A percentile compares a stretch with the other conserved stretches of the same genome.
These are phyloP conservation scores for Stephanodiscus triporus DNA, from an alignment of 108 stramenopile species.

Conservation along the genomic window DNA sequence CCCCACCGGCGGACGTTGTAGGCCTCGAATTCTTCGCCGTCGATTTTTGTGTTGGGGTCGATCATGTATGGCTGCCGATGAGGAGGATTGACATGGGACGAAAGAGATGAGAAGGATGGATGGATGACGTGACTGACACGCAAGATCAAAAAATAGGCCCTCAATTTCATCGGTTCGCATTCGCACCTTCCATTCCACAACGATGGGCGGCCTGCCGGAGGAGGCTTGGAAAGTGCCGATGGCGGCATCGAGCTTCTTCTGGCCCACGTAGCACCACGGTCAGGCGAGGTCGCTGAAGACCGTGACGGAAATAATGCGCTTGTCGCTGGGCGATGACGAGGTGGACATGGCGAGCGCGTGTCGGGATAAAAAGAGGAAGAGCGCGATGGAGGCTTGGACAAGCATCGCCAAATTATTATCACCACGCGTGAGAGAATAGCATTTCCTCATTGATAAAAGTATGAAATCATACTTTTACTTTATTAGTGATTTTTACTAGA, in stretches of 20 bases:
- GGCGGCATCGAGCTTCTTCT: constrained; percentile 67
- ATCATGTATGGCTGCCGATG: constrained; percentile 64
- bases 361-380: not conserved
- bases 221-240: constrained; percentile 45
- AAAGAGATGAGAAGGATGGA: no score
- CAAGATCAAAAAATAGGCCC: no score
- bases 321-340: not conserved
- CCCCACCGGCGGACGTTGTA: constrained; percentile 81
- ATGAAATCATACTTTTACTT: no score
- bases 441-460: no score
- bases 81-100: no score
- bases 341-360: constrained; percentile 5
- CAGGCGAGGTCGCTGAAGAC: constrained; percentile 77
- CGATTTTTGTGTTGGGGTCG: constrained; percentile 61
- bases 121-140: no score
- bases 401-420: no score
- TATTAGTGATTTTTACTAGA: no score
- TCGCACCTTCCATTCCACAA: constrained; percentile 63
- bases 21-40: constrained; percentile 71
- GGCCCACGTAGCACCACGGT: constrained; percentile 83
- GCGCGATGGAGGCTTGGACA: no score
- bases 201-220: constrained; percentile 26
- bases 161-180: not conserved
- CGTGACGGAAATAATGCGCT: constrained; percentile 36
- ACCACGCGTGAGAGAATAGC: no score